Evolutionary conservation across 1,284 basidiomycete species (phyloP), one percentile per base, ranked within the genome.

Genomic region (Tilletia indica): DNA sequence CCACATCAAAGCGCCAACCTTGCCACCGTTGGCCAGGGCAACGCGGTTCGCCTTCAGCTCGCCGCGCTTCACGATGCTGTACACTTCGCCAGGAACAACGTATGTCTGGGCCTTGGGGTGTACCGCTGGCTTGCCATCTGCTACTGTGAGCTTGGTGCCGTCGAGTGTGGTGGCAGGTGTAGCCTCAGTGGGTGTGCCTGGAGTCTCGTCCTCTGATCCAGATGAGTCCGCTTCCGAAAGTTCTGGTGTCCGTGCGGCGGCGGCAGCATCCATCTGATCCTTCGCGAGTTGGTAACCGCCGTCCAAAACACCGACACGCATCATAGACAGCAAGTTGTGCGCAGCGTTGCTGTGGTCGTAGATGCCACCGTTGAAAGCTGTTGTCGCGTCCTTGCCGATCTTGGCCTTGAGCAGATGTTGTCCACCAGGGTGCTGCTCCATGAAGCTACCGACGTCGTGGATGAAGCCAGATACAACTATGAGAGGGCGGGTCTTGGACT

Each of bases 301-400:
- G 48, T 82, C 80, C 21, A 83, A 74, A 9, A 83, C 82, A 73
- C 82, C 82, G 21, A 83, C 80, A 14, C 82, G 77, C 82, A 83
- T 82, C 80, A 80, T 82, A 6, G 77, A 76, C 63, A 83, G 76
- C 48, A 83, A 70, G 71, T 83, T 83, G 75, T 82, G 80, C 3
- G 82, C 82, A 25, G 81, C 82, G 68, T 83, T 82, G 21, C 78
- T 79, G 73, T 83, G 82, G 73, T 82, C 81, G 71, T 83, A 83
- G 4, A 83, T 74, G 70, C 82, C 82, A 25, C 82, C 82, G 25
- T 78, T 72, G 78, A 83, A 83, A 16, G 82, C 81, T 47, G 79
- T 79, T 56, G 82, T 82, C 25, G 81, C 81, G 58, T 83, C 82
- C 74, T 80, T 80, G 69, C 82, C 82, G 49, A 83, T 79, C 72